Percentiles rank a stretch among this genome's conserved stretches.
Evolutionary conservation across 2,329 filamentous ascomycete genomes (phyloP).

Genomic region (Exophiala aquamarina): DNA sequence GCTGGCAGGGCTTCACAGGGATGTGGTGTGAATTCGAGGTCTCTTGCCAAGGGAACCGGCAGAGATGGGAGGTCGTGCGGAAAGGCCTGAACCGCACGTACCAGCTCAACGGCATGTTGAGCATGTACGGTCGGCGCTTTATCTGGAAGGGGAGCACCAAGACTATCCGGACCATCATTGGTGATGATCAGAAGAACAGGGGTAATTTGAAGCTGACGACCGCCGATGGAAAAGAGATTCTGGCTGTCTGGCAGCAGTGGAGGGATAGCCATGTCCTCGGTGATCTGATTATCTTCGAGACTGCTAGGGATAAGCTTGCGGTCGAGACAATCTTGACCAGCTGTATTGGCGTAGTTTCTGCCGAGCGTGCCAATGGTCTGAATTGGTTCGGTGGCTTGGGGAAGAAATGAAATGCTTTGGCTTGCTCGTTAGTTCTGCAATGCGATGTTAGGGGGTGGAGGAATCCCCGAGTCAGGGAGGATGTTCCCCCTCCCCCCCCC

Average conservation of each 20-base stretch:
- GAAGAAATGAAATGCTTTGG: neutral
- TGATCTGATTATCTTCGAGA: conserved; percentile 6
- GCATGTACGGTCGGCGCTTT: neutral
- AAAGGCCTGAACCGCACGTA: conserved; percentile 7
- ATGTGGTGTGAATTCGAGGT: conserved; percentile 6
- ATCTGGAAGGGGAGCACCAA: conserved; percentile 4
- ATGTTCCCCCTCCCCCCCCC: too few species aligned
- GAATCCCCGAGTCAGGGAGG: too few species aligned
- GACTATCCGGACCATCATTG: neutral
- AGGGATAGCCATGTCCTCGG: conserved; percentile 4
- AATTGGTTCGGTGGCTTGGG: conserved; percentile 11
- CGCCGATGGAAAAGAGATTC: neutral
- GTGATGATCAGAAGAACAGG: neutral
- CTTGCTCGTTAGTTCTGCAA: too few species aligned
- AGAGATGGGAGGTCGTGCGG: conserved; percentile 7
- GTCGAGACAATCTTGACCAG: conserved; percentile 6
- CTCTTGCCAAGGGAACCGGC: neutral
- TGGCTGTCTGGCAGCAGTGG: conserved; percentile 12
- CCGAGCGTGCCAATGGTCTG: conserved; percentile 6
- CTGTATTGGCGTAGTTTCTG: conserved; percentile 1
- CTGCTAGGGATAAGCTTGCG: neutral
- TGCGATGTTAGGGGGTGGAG: too few species aligned
- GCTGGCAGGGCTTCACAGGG: conserved; percentile 3
- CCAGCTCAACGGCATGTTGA: neutral
- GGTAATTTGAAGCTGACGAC: conserved; percentile 6